Percentiles rank a stretch among this genome's conserved stretches.
Conservation (phyloP, 78 protist species). For the Emiliania huxleyi region DNA sequence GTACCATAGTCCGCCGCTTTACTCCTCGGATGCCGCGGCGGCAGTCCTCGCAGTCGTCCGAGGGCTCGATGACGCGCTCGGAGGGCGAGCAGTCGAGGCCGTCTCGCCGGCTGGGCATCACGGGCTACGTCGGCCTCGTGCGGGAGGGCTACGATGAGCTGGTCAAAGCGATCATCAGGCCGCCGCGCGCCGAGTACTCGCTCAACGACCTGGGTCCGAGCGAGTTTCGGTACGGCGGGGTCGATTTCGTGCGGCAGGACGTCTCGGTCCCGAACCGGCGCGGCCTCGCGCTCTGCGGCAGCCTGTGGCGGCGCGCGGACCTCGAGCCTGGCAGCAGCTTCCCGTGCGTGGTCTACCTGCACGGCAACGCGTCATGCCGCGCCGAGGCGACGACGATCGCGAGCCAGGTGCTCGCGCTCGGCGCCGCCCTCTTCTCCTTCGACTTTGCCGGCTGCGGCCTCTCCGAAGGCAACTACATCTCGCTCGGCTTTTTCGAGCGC, state of each 20-base stretch:
- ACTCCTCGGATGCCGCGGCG: background rate
- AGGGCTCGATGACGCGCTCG: background rate
- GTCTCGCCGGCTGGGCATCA: background rate
- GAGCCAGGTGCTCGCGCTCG: background rate
- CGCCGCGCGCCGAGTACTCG: background rate
- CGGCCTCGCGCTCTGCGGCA: background rate
- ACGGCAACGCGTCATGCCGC: slow-evolving; percentile 26
- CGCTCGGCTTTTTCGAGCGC: slow-evolving; percentile 71
- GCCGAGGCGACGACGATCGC: background rate
- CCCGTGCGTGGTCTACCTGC: slow-evolving; percentile 11
- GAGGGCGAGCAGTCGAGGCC: background rate
- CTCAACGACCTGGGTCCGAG: background rate
- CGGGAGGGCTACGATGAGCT: background rate
- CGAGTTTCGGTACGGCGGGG: background rate
- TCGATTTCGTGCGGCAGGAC: background rate
- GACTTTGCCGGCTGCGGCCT: slow-evolving; percentile 75
- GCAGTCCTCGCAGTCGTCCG: background rate
- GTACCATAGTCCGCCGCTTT: no score
- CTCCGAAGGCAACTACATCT: slow-evolving; percentile 73
- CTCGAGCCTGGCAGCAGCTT: background rate
- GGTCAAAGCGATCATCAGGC: background rate
- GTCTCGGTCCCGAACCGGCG: background rate
- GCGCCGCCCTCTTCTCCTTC: slow-evolving; percentile 50
- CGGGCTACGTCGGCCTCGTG: background rate
- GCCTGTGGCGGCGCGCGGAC: background rate